phyloP scores from a whole-genome alignment of 495 filamentous ascomycete genomes.

The Xylaria telfairii region DNA sequence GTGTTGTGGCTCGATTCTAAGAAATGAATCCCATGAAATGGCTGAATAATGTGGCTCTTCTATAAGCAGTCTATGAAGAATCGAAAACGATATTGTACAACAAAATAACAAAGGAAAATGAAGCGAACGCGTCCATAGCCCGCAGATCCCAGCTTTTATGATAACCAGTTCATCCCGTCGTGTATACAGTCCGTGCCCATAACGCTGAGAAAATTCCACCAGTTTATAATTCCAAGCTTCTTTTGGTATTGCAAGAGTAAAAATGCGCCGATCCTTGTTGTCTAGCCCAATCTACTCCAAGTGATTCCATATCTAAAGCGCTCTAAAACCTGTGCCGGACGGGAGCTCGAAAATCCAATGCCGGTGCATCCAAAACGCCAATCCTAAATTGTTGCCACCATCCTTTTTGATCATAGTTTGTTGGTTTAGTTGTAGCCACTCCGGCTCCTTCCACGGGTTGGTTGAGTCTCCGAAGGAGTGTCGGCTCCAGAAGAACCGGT shows the following conservation, averaged over 20 bases:
- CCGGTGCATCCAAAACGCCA: constrained; percentile 16
- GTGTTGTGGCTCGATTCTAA: neutral
- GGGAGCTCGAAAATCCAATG: neutral
- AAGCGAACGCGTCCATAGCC: constrained; percentile 2
- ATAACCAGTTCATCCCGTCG: constrained; percentile 11
- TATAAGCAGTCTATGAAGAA: constrained; percentile 23
- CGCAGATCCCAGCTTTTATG: constrained; percentile 6
- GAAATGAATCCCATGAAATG: neutral
- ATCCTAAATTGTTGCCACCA: neutral
- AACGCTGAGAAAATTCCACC: neutral
- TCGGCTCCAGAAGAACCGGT: constrained; percentile 19
- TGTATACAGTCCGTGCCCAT: constrained; percentile 13
- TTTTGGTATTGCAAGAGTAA: constrained; percentile 3
- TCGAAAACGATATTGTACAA: constrained; percentile 15
- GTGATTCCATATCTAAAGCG: constrained; percentile 5
- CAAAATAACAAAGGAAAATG: constrained; percentile 19
- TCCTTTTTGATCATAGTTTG: neutral
- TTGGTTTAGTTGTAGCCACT: constrained; percentile 27
- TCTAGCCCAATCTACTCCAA: constrained; percentile 18
- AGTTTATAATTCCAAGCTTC: constrained; percentile 5
- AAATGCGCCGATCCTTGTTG: constrained; percentile 5
- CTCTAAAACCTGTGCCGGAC: neutral
- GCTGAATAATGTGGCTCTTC: constrained; percentile 16
- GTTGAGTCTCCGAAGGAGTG: constrained; percentile 10
- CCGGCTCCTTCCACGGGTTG: constrained; percentile 26